phyloP scores from a whole-genome alignment of 1,284 basidiomycete genomes.

The Papiliotrema fonsecae region DNA sequence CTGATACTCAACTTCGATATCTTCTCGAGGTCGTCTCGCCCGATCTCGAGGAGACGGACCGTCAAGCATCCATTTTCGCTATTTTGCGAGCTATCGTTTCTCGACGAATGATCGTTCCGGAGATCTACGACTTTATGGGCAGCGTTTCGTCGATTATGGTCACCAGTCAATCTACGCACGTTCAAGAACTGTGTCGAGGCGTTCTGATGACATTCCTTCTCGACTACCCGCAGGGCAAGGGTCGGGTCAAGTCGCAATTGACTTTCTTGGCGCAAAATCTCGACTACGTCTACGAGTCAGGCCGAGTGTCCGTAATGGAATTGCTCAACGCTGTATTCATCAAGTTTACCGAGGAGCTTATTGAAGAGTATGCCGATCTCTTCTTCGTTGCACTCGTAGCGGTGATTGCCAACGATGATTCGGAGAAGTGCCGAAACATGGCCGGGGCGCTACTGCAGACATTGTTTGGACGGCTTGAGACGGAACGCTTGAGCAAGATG shows the following conservation, averaged over 20 bases:
- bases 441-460: constrained; percentile 75
- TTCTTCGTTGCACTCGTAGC: constrained; percentile 90
- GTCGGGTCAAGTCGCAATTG: constrained; percentile 80
- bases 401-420: constrained; percentile 89
- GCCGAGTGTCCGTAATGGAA: constrained; percentile 87
- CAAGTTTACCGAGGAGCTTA: constrained; percentile 76
- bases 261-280: constrained; percentile 91
- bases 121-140: constrained; percentile 97
- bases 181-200: constrained; percentile 85
- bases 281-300: constrained; percentile 84
- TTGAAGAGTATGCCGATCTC: constrained; percentile 80
- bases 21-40: constrained; percentile 80
- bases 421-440: constrained; percentile 80
- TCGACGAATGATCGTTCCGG: constrained; percentile 87
- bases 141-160: constrained; percentile 92
- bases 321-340: constrained; percentile 72
- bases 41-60: constrained; percentile 88
- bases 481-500: constrained; percentile 54
- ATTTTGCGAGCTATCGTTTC: constrained; percentile 88
- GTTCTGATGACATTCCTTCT: constrained; percentile 91
- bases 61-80: constrained; percentile 81
- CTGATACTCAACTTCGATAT: constrained; percentile 83
- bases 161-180: constrained; percentile 82
- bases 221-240: constrained; percentile 96
- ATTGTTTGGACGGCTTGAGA: constrained; percentile 65